Evolutionary conservation across 768 basidiomycete species (phyloP).

Genomic region (Leccinum disarticulatum): DNA sequence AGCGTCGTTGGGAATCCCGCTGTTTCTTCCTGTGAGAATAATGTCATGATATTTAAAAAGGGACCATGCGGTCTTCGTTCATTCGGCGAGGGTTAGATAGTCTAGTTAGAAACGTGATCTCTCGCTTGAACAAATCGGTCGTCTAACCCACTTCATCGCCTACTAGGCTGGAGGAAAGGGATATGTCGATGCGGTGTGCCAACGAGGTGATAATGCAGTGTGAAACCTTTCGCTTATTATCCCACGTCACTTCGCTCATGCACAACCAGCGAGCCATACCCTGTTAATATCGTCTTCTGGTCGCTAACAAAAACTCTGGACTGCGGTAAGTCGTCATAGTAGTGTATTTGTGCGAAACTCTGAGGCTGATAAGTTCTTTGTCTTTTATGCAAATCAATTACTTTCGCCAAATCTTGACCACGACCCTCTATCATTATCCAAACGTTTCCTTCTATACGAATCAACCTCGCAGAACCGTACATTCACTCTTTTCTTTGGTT

Average conservation of each 20-base stretch:
- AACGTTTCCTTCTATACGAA: constrained; percentile 6
- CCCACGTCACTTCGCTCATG: constrained; percentile 28
- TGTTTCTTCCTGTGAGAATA: background rate
- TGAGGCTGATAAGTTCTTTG: background rate
- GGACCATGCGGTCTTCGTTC: background rate
- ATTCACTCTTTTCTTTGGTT: constrained; percentile 8
- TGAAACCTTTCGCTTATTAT: background rate
- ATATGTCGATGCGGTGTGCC: background rate
- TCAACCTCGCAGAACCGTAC: constrained; percentile 7
- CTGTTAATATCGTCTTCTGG: constrained; percentile 8
- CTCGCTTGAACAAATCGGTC: background rate
- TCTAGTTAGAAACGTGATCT: background rate
- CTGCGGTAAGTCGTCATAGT: constrained; percentile 15
- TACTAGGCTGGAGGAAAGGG: background rate
- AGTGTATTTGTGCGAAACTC: background rate
- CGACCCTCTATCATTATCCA: constrained; percentile 17
- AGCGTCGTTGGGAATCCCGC: background rate
- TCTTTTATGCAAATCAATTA: background rate
- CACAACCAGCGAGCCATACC: constrained; percentile 5
- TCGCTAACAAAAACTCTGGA: constrained; percentile 3
- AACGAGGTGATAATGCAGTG: background rate
- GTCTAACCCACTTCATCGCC: background rate
- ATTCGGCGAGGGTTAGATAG: background rate
- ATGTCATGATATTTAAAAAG: background rate
- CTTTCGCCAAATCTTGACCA: constrained; percentile 9